Evolutionary conservation across 768 basidiomycete genomes (phyloP).

Genomic region (Leucosporidium creatinivorum): DNA sequence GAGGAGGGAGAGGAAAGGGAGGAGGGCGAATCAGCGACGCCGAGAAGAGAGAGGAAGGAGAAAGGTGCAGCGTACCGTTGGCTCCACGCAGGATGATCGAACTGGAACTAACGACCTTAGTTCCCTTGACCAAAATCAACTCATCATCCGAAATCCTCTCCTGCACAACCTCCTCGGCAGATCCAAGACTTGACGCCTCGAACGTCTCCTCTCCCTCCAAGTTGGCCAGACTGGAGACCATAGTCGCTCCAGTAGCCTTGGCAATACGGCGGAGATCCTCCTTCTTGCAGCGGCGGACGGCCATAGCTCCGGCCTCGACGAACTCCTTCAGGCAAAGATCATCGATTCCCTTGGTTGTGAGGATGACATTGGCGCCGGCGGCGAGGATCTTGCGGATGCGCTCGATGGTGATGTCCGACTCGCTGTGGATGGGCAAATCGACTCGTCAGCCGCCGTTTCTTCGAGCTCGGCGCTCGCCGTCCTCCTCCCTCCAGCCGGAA

Average conservation of each 20-base stretch:
- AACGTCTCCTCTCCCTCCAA: slow-evolving; percentile 97
- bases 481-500: not conserved
- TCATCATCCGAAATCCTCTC: slow-evolving; percentile 98
- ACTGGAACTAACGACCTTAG: slow-evolving; percentile 86
- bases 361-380: slow-evolving; percentile 89
- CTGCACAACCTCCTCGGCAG: slow-evolving; percentile 90
- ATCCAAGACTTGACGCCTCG: slow-evolving; percentile 81
- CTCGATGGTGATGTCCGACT: slow-evolving; percentile 92
- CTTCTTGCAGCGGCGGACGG: slow-evolving; percentile 92
- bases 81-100: slow-evolving; percentile 93
- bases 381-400: slow-evolving; percentile 91
- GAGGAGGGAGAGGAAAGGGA: not conserved
- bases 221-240: slow-evolving; percentile 87
- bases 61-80: slow-evolving; percentile 46
- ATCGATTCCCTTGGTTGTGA: slow-evolving; percentile 98
- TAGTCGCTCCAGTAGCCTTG: slow-evolving; percentile 88
- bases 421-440: slow-evolving; percentile 48
- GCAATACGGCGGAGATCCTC: slow-evolving; percentile 96
- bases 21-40: not conserved
- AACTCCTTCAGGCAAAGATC: slow-evolving; percentile 98
- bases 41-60: not conserved
- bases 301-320: slow-evolving; percentile 97
- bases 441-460: not conserved
- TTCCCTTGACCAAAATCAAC: slow-evolving; percentile 92
- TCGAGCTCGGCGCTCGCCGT: too few relatives aligned